Conservation (phyloP, 805 yeast species). For the Metschnikowia lochheadii region DNA sequence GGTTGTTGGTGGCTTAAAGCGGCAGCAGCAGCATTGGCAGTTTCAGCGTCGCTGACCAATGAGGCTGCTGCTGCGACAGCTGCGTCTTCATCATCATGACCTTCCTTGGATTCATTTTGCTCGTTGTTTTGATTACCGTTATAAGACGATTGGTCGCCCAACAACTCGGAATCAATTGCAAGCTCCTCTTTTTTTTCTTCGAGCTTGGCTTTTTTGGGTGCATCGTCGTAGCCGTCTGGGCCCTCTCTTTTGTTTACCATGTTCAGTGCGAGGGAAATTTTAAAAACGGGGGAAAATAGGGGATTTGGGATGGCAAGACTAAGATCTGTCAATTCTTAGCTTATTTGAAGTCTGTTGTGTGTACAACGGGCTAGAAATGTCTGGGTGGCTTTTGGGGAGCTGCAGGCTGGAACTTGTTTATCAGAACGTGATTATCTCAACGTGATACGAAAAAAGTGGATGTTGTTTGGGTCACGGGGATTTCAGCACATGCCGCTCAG, state of each 20-base stretch:
- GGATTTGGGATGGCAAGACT: not conserved
- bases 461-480: slow-evolving; percentile 23
- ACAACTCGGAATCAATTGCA: slow-evolving; percentile 41
- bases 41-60: slow-evolving; percentile 25
- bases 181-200: slow-evolving; percentile 20
- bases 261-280: slow-evolving; percentile 6
- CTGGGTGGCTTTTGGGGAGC: slow-evolving; percentile 1
- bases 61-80: slow-evolving; percentile 29
- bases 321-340: not conserved
- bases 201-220: slow-evolving; percentile 13
- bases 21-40: slow-evolving; percentile 21
- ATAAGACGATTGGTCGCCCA: slow-evolving; percentile 38
- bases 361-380: not conserved
- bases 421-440: slow-evolving; percentile 18
- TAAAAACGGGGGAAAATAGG: not conserved
- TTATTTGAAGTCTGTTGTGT: not conserved
- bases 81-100: slow-evolving; percentile 21
- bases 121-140: slow-evolving; percentile 9
- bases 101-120: slow-evolving; percentile 9
- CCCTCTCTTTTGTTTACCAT: slow-evolving; percentile 19
- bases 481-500: slow-evolving; percentile 28
- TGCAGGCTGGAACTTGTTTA: slow-evolving; percentile 8
- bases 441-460: slow-evolving; percentile 18
- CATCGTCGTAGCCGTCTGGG: slow-evolving; percentile 13
- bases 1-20: slow-evolving; percentile 24